Evolutionary conservation across 176 grass and related monocot species (phyloP), one percentile per base, ranked within the genome.

Genomic region (Stipa capillata): DNA sequence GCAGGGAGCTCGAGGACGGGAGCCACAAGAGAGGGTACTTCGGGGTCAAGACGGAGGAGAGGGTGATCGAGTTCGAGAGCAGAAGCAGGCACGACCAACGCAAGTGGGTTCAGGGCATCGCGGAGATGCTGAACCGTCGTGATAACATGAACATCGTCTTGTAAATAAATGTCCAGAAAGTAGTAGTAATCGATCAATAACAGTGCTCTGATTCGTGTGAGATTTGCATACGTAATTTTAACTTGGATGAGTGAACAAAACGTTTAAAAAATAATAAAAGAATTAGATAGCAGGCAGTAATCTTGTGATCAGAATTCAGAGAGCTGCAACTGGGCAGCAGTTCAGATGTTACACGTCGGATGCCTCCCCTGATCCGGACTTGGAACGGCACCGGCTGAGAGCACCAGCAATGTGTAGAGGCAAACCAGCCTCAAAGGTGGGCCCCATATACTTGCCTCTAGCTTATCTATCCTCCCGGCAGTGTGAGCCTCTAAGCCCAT

Each of bases 1-100:
- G 91, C 52, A 82, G 94, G 87, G 91, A 92, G 89, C 25, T 90
- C 0, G 94, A 92, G 37, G 89, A 92, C 1, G 85, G 84, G 8
- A 85, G 64, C 56, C 79, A 84, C 8, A 86, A 61, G 71, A 84
- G 85, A 65, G 91, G 91, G 8, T 97, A 97, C 81, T 97, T 97
- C 37, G 94, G 89, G 7, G 77, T 97, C 25, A 87, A 70, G 91
- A 92, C 91, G 24, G 83, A 80, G 7, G 91, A 94, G 58, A 76
- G 94, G 84, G 48, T 87, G 58, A 87, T 97, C 55, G 91, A 97
- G 82, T 94, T 97, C 69, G 94, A 97, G 84, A 90, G 89, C 86
- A 87, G 85, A 91, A 92, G 65, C 82, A 87, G 74, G 80, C 44
- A 82, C 8, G 91, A 92, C 24, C 79, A 92, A 63, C 81, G 71